Evolutionary conservation across 441 rosid genomes (phyloP).

Genomic region (Viola pubescens): DNA sequence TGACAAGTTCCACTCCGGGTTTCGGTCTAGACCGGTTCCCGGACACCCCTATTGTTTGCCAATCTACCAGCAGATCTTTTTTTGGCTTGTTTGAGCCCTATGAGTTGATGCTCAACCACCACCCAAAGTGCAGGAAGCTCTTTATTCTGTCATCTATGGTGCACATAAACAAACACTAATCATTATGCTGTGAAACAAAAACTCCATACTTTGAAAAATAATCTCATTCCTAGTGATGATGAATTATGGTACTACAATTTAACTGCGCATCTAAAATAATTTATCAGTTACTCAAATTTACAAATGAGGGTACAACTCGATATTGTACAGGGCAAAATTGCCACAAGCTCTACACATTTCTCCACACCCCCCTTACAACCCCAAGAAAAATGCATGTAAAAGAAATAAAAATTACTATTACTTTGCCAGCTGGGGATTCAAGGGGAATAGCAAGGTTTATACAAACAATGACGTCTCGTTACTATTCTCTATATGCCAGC

Average conservation of each 20-base stretch:
- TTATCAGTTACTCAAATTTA: background rate
- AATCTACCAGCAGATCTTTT: too few species aligned
- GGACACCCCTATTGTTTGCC: too few species aligned
- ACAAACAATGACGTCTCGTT: background rate
- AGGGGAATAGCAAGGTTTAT: background rate
- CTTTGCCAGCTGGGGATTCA: background rate
- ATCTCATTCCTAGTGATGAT: too few species aligned
- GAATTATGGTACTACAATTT: background rate
- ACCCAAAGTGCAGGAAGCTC: too few species aligned
- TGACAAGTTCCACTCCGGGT: too few species aligned
- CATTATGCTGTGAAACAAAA: too few species aligned
- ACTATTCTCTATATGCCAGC: slow-evolving; percentile 34
- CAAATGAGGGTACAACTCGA: slow-evolving; percentile 5
- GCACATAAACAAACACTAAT: too few species aligned
- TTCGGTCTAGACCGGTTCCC: too few species aligned
- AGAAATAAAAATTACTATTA: background rate
- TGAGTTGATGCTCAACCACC: too few species aligned
- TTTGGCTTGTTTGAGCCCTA: too few species aligned
- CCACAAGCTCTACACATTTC: slow-evolving; percentile 7
- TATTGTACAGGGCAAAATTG: slow-evolving; percentile 13
- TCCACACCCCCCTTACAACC: slow-evolving; percentile 6
- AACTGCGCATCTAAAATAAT: background rate
- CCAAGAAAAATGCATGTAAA: background rate
- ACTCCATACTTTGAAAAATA: too few species aligned
- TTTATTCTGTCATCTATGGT: too few species aligned